These are phyloP conservation scores for Petunia axillaris DNA, from an alignment of 257 asterid genomes.

Conservation along the genomic window DNA sequence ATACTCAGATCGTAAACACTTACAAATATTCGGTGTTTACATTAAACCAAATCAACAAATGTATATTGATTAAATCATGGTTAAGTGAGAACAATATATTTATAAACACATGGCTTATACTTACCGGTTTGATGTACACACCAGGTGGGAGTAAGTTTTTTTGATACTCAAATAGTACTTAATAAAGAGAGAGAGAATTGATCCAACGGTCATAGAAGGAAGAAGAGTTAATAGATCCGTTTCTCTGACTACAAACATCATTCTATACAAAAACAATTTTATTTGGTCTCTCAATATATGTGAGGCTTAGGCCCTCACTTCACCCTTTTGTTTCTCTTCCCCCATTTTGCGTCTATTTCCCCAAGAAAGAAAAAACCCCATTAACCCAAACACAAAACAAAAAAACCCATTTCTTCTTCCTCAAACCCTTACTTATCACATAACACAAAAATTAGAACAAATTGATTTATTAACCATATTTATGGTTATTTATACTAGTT, in stretches of 20 bases:
- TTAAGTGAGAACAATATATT: no score
- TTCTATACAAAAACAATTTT: not conserved
- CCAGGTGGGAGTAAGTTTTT: no score
- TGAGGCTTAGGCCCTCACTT: not conserved
- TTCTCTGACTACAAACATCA: not conserved
- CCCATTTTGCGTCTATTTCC: conserved; percentile 31
- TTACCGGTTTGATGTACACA: no score
- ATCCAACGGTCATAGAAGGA: not conserved
- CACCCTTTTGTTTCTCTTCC: not conserved
- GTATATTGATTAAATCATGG: no score
- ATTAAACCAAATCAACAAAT: no score
- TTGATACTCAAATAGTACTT: no score
- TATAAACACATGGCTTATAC: no score
- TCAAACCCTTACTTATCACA: conserved; percentile 8
- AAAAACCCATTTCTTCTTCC: conserved; percentile 19
- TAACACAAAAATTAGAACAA: not conserved
- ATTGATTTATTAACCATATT: not conserved
- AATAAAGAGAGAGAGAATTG: not conserved
- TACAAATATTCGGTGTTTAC: no score
- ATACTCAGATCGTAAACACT: no score
- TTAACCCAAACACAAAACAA: not conserved
- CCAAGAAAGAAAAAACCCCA: conserved; percentile 19
- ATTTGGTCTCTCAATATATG: not conserved
- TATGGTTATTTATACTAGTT: not conserved
- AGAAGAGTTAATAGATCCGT: not conserved